phyloP scores from a whole-genome alignment of 2,329 filamentous ascomycete genomes.

The Xylariaceae sp. region DNA sequence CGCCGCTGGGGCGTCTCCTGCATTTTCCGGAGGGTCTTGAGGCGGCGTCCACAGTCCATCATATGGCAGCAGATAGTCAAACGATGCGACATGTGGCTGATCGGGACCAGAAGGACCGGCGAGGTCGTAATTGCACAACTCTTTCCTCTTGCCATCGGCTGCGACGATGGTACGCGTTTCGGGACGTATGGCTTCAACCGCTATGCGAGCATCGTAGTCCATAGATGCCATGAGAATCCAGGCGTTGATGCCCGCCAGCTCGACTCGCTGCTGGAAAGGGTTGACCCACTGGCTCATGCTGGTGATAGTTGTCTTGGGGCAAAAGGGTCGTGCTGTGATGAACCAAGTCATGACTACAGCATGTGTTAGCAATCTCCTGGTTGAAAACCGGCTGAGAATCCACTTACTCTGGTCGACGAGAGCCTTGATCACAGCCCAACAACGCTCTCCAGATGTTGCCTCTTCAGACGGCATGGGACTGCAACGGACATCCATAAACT shows the following conservation, averaged over 20 bases:
- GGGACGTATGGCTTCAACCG: constrained; percentile 22
- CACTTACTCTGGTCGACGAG: constrained; percentile 15
- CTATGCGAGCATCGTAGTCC: constrained; percentile 27
- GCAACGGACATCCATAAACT: constrained; percentile 2
- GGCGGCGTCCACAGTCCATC: not conserved
- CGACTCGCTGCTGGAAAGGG: constrained; percentile 25
- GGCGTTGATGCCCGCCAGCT: constrained; percentile 29
- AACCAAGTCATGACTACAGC: constrained; percentile 13
- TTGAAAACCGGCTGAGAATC: not conserved
- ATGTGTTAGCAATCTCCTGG: not conserved
- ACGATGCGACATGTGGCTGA: constrained; percentile 10
- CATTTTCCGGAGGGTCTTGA: not conserved
- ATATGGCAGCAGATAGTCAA: constrained; percentile 9
- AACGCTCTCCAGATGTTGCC: constrained; percentile 27
- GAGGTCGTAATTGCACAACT: constrained; percentile 19
- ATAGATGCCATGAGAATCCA: constrained; percentile 27
- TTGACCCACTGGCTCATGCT: constrained; percentile 23
- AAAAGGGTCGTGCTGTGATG: constrained; percentile 1
- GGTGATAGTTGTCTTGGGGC: constrained; percentile 7
- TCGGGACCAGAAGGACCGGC: constrained; percentile 7
- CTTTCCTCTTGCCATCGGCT: constrained; percentile 18
- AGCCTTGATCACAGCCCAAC: constrained; percentile 24
- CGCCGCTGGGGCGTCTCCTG: too few relatives aligned
- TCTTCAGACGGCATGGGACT: constrained; percentile 24
- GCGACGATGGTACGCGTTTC: constrained; percentile 14